Evolutionary conservation across 495 filamentous ascomycete genomes (phyloP), one percentile per base, ranked within the genome.

Genomic region (Penicillium fimorum): DNA sequence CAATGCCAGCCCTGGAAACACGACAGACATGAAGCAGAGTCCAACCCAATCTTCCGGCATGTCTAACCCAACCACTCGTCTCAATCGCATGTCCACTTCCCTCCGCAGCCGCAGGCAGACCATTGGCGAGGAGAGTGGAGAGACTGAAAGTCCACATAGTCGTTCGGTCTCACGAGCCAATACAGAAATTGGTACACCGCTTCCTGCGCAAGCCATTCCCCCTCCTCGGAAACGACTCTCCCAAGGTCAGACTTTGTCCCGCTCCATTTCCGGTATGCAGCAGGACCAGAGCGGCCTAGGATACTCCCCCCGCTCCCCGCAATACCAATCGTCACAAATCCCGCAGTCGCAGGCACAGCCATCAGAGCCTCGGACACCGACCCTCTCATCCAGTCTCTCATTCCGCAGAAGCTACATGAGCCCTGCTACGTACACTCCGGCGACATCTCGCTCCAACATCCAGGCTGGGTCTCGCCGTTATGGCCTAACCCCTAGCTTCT

Each of bases 401-500:
- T 66, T 71, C 18, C 76, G 77, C 32, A 69, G 77, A 46, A 76
- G 68, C 61, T 72, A 78, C 33, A 70, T 75, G 60, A 66, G 73
- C 10, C 69, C 76, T 9, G 61, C 58, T 38, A 50, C 62, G 1
- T 68, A 73, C 38, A 72, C 75, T 3, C 76, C 79, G n/a, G 63
- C 70, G 18, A 73, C 76, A 17, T 67, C 77, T 10, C 70, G 73
- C 50, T 65, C 71, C 33, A 76, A 69, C 47, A 73, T 78, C 52
- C 76, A 78, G 53, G 74, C 71, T 15, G 77, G 76, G 24, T 76
- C 69, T n/a, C 73, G 77, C 22, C 70, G 77, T n/a, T 81, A 79
- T 48, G 75, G 72, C 3, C 46, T 73, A 15, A 60, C 70, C 18
- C 48, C 73, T n/a, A 61, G 56, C 40, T 51, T 66, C 53, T 50